These are phyloP conservation scores for Lachancea cidri DNA, from an alignment of 805 yeast species.

Conservation along the genomic window DNA sequence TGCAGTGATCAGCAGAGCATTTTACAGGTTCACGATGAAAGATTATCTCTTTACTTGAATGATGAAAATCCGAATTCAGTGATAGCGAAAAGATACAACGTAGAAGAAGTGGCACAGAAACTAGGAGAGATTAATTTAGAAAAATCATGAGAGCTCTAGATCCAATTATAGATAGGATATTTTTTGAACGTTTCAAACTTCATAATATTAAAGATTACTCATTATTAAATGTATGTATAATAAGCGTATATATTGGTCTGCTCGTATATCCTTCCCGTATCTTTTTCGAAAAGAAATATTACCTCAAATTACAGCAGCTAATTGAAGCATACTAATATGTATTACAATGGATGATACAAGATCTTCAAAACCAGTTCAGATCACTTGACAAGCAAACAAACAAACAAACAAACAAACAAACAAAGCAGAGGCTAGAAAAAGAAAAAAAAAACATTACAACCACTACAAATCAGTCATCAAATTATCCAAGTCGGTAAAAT, in stretches of 20 bases:
- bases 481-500: constrained; percentile 29
- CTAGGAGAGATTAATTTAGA: constrained; percentile 12
- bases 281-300: neutral
- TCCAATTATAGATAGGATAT: too few species aligned
- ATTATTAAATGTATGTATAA: constrained; percentile 3
- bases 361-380: neutral
- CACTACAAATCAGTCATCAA: constrained; percentile 25
- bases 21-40: constrained; percentile 58
- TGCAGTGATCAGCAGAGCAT: constrained; percentile 51
- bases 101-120: constrained; percentile 14
- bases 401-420: too few species aligned
- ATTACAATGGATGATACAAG: neutral
- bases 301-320: neutral
- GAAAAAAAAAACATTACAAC: too few species aligned
- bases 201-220: constrained; percentile 3
- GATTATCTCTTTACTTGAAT: constrained; percentile 52
- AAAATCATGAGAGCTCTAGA: neutral
- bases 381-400: neutral
- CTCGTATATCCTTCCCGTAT: neutral
- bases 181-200: too few species aligned
- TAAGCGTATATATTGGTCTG: constrained; percentile 1
- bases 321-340: neutral
- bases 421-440: too few species aligned
- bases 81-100: constrained; percentile 13
- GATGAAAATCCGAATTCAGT: constrained; percentile 42